These are phyloP conservation scores for Botrytis byssoidea DNA, from an alignment of 2,329 filamentous ascomycete genomes.

Conservation along the genomic window DNA sequence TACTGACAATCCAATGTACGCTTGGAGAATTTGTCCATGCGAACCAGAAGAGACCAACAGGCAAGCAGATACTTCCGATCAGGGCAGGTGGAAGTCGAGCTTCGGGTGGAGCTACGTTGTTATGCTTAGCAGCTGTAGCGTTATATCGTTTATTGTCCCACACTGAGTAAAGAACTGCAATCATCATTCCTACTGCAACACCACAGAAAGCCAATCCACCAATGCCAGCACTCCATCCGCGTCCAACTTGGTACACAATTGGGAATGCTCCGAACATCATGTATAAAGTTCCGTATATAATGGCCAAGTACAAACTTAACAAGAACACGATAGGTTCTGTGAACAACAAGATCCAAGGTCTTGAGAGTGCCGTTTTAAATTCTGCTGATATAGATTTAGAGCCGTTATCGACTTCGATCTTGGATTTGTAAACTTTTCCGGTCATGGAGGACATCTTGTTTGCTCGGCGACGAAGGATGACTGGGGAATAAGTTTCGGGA, in stretches of 20 bases:
- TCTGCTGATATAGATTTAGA: conserved; percentile 50
- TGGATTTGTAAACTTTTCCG: conserved; percentile 64
- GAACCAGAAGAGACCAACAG: conserved; percentile 65
- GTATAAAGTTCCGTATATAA: conserved; percentile 55
- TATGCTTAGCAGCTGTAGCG: conserved; percentile 37
- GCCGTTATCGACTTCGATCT: conserved; percentile 65
- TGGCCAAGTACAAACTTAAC: conserved; percentile 63
- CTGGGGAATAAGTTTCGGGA: conserved; percentile 60
- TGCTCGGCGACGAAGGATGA: conserved; percentile 73
- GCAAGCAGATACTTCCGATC: conserved; percentile 60
- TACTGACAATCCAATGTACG: conserved; percentile 57
- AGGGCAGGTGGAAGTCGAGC: conserved; percentile 61
- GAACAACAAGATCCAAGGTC: conserved; percentile 84
- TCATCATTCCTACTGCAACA: conserved; percentile 64
- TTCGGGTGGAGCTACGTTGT: conserved; percentile 62
- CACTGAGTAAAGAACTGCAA: conserved; percentile 54
- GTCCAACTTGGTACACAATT: conserved; percentile 61
- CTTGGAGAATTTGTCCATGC: conserved; percentile 61
- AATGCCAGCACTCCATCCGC: conserved; percentile 58
- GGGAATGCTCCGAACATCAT: conserved; percentile 60
- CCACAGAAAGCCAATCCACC: conserved; percentile 66
- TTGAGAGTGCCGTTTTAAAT: conserved; percentile 80
- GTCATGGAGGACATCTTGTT: conserved; percentile 54
- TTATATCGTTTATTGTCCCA: conserved; percentile 56
- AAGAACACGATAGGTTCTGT: conserved; percentile 81